Evolutionary conservation across 2,329 filamentous ascomycete genomes (phyloP), one percentile per base, ranked within the genome.

Genomic region (Pestalotiopsis sp.): DNA sequence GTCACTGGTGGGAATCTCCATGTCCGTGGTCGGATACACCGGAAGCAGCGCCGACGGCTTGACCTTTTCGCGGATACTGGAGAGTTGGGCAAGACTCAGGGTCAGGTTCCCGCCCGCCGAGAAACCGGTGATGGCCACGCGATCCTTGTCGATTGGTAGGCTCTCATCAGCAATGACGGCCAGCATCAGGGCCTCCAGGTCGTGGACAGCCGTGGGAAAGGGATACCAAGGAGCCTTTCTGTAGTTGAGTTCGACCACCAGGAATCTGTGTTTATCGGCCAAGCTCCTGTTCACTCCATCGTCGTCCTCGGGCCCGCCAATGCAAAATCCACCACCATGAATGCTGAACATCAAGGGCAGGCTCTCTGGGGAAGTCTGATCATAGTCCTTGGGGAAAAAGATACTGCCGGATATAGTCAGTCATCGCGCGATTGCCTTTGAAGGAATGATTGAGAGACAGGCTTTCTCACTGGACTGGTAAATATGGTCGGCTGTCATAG

Each of bases 211-310:
- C 3, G 72, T 76, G 2, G 83, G 84, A 70, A 83, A 86, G 45
- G 76, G 76, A 68, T 77, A 71, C 2, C 68, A 70, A 0, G 83
- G 84, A 0, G 82, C 78, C 72, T 82, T 81, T 66, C 77, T 76
- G 71, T 86, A 86, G 69, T 83, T 77, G 45, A 86, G 75, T 64
- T 76, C 80, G 58, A 85, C 73, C 11, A 85, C 82, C n/a, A 83
- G 73, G 66, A 84, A 73, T 63, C 79, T 76, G 66, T 81, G 76
- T 25, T 75, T 74, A 39, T 79, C 77, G 13, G 82, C 77, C 71
- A 83, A 82, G 60, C 73, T 72, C 57, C 72, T 71, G 66, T 80
- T 83, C 75, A 81, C 80, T 11, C 71, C 69, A 70, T 85, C 81
- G 69, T 84, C 82, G 27, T 81, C 71, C 36, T 72, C 60, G 0